A percentile compares a stretch with the other conserved stretches of the same genome.
Evolutionary conservation across 2,329 filamentous ascomycete genomes (phyloP).

Genomic region (Gnomoniopsis smithogilvyi): DNA sequence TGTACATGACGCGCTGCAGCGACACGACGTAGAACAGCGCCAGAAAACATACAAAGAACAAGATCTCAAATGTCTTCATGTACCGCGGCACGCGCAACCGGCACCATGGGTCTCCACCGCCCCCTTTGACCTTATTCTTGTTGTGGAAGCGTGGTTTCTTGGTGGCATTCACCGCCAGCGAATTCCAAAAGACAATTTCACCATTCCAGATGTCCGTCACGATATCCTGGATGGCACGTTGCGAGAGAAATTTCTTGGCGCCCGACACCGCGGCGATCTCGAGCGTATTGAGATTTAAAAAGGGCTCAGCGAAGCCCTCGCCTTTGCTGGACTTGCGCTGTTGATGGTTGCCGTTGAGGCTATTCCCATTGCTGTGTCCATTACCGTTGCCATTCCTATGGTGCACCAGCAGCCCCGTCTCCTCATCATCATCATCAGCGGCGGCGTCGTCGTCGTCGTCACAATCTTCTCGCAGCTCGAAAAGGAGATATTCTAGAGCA

Average conservation of each 20-base stretch:
- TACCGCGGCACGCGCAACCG: constrained; percentile 70
- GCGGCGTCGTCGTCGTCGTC: not conserved
- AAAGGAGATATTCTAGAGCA: constrained; percentile 10
- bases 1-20: constrained; percentile 2
- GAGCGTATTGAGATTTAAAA: constrained; percentile 13
- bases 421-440: not conserved
- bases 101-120: constrained; percentile 57
- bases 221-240: constrained; percentile 67
- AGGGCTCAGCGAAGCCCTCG: constrained; percentile 9
- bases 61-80: constrained; percentile 67
- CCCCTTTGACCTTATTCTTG: constrained; percentile 31
- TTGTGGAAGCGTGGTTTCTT: constrained; percentile 69
- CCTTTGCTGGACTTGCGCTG: constrained; percentile 5
- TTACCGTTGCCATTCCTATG: not conserved
- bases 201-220: constrained; percentile 71
- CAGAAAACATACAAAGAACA: constrained; percentile 64
- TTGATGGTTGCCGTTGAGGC: not conserved
- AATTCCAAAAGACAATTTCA: constrained; percentile 73
- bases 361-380: not conserved
- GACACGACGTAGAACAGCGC: constrained; percentile 10
- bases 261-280: constrained; percentile 69
- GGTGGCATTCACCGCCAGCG: constrained; percentile 57
- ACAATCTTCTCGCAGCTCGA: constrained; percentile 9
- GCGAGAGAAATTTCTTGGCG: constrained; percentile 70
- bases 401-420: constrained; percentile 2